Conservation (phyloP, 2,329 filamentous ascomycete genomes). For the Claviceps paspali region DNA sequence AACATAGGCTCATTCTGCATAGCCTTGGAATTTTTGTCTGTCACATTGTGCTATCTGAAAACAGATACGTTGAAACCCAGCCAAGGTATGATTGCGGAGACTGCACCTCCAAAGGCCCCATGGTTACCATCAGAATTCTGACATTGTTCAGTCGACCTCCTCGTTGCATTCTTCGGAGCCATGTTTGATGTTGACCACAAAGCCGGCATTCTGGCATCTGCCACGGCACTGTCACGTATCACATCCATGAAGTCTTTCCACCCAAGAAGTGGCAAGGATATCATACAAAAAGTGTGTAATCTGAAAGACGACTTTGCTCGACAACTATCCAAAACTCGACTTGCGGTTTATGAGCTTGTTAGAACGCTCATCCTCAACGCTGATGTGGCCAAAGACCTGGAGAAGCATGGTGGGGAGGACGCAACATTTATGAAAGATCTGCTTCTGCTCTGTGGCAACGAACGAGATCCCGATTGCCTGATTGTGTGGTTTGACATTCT, state of each 20-base stretch:
- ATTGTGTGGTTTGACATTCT: constrained; percentile 41
- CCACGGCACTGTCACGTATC: constrained; percentile 35
- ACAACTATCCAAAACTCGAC: constrained; percentile 34
- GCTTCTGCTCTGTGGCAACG: constrained; percentile 34
- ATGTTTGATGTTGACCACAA: constrained; percentile 46
- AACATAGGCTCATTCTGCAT: not conserved
- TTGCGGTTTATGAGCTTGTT: constrained; percentile 36
- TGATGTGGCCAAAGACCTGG: constrained; percentile 27
- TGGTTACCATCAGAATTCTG: too few species aligned
- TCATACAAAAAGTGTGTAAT: constrained; percentile 33
- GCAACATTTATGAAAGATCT: constrained; percentile 33
- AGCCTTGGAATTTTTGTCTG: constrained; percentile 42
- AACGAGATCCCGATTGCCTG: constrained; percentile 42
- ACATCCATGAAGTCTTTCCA: constrained; percentile 35
- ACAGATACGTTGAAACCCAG: constrained; percentile 30
- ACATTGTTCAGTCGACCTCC: constrained; percentile 22
- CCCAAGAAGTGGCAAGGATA: constrained; percentile 29
- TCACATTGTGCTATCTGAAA: constrained; percentile 34
- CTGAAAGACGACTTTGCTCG: constrained; percentile 42
- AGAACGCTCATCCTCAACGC: constrained; percentile 26
- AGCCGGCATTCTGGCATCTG: constrained; percentile 39
- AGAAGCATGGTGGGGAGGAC: constrained; percentile 25
- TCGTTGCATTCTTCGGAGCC: constrained; percentile 39
- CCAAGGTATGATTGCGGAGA: constrained; percentile 25
- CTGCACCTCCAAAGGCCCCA: too few species aligned